Base-by-base conservation (phyloP, 2,329 filamentous ascomycete genomes). In the Ophioceras dolichostomum region DNA sequence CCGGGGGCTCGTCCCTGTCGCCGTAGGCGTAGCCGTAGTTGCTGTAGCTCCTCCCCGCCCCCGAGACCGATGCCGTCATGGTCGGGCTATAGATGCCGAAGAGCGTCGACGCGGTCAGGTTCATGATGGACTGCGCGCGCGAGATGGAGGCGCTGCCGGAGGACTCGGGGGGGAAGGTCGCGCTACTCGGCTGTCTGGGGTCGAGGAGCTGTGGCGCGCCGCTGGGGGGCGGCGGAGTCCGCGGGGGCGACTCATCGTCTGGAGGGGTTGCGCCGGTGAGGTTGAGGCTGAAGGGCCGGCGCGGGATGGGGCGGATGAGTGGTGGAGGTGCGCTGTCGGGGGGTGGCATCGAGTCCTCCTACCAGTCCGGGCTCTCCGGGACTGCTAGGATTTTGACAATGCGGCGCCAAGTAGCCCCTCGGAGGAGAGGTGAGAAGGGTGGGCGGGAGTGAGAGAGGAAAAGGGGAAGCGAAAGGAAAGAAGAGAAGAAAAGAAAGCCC, bases 71-170 rank as follows among this genome's bases (percentile, higher is more conserved):
- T 51, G 37, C 55, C 55, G 40, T 41, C 35, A 39, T 34, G 1
- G 74, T 73, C 6, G 76, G 77, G 10, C 78, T 79, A 64, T 94
- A 98, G 50, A 98, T 98, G 38, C 91, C 89, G 47, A 82, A 83
- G 5, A 98, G 72, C 0, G 91, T 94, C 2, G 86, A 88, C 9
- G 83, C 80, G 4, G 86, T 94, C 42, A 98, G 70, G 54, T 95
- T 94, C 52, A 87, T 65, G 40, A 86, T 73, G 9, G 86, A 94
- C 45, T 81, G 76, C 18, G 79, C 83, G 41, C 84, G 76, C 52
- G 73, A 79, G 45, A 76, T 65, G 36, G 70, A 60, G 34, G 34
- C 42, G 18, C 32, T 27, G 24, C 21, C 36, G 33, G 41, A 16
- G 46, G 46, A 16, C 44, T 43, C 10, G 27, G 27, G 17, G 2